phyloP scores from a whole-genome alignment of 176 grass and related monocot genomes.

The Triticum dicoccoides region DNA sequence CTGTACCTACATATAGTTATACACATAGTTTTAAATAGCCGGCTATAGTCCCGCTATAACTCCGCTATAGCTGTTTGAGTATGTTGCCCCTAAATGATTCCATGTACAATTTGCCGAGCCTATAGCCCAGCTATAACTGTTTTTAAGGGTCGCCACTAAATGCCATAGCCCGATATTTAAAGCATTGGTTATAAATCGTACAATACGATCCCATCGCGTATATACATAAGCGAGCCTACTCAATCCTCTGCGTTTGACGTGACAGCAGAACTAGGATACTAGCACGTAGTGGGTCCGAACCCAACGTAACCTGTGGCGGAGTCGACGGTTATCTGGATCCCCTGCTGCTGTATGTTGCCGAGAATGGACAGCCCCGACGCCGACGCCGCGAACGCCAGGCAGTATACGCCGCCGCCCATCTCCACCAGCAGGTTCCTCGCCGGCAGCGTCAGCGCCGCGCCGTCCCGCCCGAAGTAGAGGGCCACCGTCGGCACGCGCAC shows the following conservation, averaged over 20 bases:
- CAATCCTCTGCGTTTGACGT: not conserved
- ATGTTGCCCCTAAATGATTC: too few species aligned
- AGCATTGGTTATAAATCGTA: too few species aligned
- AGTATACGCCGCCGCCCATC: constrained; percentile 66
- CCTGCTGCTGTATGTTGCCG: constrained; percentile 89
- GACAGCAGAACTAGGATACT: not conserved
- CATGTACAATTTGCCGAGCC: too few species aligned
- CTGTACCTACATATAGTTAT: too few species aligned
- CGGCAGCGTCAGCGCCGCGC: constrained; percentile 66
- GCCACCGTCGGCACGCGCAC: constrained; percentile 91
- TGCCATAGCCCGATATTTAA: too few species aligned
- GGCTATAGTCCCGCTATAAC: too few species aligned
- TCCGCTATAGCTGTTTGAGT: too few species aligned
- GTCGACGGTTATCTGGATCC: constrained; percentile 86
- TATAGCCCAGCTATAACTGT: too few species aligned
- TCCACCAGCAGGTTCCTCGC: constrained; percentile 77
- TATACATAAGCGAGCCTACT: too few species aligned
- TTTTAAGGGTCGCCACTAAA: too few species aligned
- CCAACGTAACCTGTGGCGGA: constrained; percentile 65
- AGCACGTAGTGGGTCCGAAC: constrained; percentile 90
- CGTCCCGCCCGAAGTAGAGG: constrained; percentile 56
- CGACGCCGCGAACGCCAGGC: constrained; percentile 83
- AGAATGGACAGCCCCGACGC: constrained; percentile 65
- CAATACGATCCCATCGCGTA: too few species aligned
- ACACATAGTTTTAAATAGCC: too few species aligned